phyloP scores from a whole-genome alignment of 768 basidiomycete species.

The Lenzites betulinus region DNA sequence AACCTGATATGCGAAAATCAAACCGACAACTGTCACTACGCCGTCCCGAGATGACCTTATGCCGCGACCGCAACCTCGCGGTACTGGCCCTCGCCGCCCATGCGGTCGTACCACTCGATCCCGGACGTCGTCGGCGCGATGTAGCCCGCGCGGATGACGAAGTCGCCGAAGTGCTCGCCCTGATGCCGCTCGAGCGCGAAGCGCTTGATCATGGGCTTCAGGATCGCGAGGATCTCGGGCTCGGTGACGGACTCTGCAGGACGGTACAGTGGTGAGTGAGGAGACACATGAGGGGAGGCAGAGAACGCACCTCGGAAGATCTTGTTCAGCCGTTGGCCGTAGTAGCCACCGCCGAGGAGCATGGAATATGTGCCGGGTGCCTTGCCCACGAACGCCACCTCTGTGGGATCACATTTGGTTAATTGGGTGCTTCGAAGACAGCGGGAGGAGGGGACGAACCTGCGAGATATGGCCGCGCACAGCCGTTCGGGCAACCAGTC shows the following conservation, averaged over 20 bases:
- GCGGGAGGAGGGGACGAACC: conserved; percentile 44
- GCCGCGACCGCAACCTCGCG: conserved; percentile 33
- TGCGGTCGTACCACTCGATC: conserved; percentile 81
- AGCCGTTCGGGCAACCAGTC: conserved; percentile 96
- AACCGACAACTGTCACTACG: background rate
- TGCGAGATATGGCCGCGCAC: conserved; percentile 90
- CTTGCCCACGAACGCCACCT: conserved; percentile 96
- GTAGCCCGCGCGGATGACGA: conserved; percentile 88
- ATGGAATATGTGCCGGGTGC: conserved; percentile 90
- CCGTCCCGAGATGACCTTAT: background rate
- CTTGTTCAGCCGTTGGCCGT: conserved; percentile 94
- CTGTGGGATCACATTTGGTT: conserved; percentile 39
- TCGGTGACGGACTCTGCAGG: conserved; percentile 79
- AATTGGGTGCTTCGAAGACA: background rate
- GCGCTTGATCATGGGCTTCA: conserved; percentile 90
- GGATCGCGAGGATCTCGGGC: conserved; percentile 87
- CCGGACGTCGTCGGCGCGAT: conserved; percentile 85
- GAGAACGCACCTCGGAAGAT: conserved; percentile 76
- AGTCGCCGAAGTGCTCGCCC: conserved; percentile 95
- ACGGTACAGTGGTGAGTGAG: background rate
- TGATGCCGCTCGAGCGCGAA: conserved; percentile 86
- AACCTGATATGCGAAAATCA: background rate
- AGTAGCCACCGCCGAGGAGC: conserved; percentile 95
- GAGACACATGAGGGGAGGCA: background rate
- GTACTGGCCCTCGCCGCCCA: conserved; percentile 76